Evolutionary conservation across 1,139 yeast species (phyloP).

Genomic region (Diutina ranongensis): DNA sequence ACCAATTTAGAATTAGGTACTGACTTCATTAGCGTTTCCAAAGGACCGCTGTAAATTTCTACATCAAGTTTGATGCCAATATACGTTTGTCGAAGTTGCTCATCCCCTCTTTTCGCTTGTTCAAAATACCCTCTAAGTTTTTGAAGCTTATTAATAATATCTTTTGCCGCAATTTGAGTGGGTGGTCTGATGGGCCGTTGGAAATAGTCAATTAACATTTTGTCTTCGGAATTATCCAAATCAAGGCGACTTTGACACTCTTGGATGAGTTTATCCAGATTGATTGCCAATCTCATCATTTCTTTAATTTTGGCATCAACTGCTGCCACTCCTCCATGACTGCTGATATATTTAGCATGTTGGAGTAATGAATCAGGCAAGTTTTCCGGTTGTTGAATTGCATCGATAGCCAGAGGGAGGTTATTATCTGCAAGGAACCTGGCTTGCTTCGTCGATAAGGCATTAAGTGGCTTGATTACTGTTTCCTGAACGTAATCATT

Average conservation of each 20-base stretch:
- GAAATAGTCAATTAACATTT: conserved; percentile 23
- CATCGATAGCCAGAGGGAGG: conserved; percentile 55
- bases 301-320: conserved; percentile 36
- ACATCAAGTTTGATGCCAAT: neutral
- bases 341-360: conserved; percentile 44
- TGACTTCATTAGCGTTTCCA: neutral
- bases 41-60: neutral
- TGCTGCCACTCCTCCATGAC: conserved; percentile 39
- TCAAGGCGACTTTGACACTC: conserved; percentile 37
- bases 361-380: conserved; percentile 46
- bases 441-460: conserved; percentile 37
- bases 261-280: conserved; percentile 24
- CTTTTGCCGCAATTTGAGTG: neutral
- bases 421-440: conserved; percentile 31
- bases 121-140: neutral
- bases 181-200: neutral
- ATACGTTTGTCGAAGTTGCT: neutral
- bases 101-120: conserved; percentile 3
- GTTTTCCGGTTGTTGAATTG: conserved; percentile 50
- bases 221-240: conserved; percentile 48
- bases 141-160: neutral
- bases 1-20: conserved; percentile 1
- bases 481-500: conserved; percentile 41
- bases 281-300: conserved; percentile 29
- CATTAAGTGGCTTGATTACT: conserved; percentile 39